Evolutionary conservation across 306 rosid species (phyloP).

Genomic region (Urtica urens): DNA sequence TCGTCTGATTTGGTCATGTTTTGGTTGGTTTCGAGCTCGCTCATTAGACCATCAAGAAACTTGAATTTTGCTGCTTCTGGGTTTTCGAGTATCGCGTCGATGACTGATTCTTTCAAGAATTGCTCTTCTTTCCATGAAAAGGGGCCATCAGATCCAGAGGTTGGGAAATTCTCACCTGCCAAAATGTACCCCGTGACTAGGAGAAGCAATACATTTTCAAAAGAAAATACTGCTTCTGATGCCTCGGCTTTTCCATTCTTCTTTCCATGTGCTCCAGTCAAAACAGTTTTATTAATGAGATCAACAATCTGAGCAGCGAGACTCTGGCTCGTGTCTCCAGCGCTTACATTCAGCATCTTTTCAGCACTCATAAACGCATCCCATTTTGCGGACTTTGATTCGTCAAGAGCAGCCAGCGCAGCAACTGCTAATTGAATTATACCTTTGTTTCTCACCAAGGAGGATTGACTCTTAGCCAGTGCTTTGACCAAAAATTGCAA

Average conservation of each 20-base stretch:
- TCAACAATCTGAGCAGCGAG: slow-evolving; percentile 87
- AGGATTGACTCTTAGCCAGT: slow-evolving; percentile 55
- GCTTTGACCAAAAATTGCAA: slow-evolving; percentile 69
- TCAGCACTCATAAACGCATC: slow-evolving; percentile 78
- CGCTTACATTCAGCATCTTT: slow-evolving; percentile 51
- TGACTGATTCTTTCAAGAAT: slow-evolving; percentile 69
- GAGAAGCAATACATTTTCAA: slow-evolving; percentile 75
- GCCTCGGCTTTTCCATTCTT: slow-evolving; percentile 37
- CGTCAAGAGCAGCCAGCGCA: slow-evolving; percentile 52
- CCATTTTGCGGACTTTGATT: slow-evolving; percentile 61
- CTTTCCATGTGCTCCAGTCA: slow-evolving; percentile 40
- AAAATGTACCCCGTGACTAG: slow-evolving; percentile 67
- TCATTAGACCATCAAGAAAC: slow-evolving; percentile 68
- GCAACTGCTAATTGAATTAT: slow-evolving; percentile 84
- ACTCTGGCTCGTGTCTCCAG: slow-evolving; percentile 83
- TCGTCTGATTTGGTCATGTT: slow-evolving; percentile 44
- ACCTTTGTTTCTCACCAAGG: slow-evolving; percentile 70
- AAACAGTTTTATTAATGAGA: slow-evolving; percentile 66
- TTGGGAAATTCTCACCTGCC: slow-evolving; percentile 86
- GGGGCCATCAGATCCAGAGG: slow-evolving; percentile 79
- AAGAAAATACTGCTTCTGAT: slow-evolving; percentile 51
- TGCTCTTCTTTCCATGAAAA: slow-evolving; percentile 98
- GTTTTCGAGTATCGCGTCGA: slow-evolving; percentile 77
- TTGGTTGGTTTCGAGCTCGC: slow-evolving; percentile 63
- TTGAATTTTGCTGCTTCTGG: slow-evolving; percentile 55